A percentile compares a stretch with the other conserved stretches of the same genome.
Conservation (phyloP, 2,329 filamentous ascomycete species). For the Epichloe hybrida region DNA sequence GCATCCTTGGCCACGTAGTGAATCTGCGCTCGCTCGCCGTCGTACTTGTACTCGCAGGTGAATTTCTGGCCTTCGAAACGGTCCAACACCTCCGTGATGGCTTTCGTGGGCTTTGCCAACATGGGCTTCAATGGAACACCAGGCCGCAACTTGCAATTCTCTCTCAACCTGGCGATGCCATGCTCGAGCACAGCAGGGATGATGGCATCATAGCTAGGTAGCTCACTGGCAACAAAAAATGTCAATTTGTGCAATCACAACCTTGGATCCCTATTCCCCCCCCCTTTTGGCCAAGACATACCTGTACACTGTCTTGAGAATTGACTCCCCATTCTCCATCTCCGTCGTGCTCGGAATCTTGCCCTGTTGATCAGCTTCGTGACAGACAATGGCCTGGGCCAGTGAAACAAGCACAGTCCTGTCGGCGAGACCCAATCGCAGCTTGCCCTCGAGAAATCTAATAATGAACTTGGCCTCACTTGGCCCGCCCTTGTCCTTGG, state of each 20-base stretch:
- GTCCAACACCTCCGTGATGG: slow-evolving; percentile 93
- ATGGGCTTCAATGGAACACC: slow-evolving; percentile 95
- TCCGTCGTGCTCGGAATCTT: slow-evolving; percentile 61
- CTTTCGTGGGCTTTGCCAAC: slow-evolving; percentile 96
- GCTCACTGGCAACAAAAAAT: slow-evolving; percentile 40
- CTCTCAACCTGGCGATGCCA: slow-evolving; percentile 68
- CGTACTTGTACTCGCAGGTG: slow-evolving; percentile 98
- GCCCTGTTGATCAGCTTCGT: slow-evolving; percentile 62
- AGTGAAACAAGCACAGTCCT: slow-evolving; percentile 82
- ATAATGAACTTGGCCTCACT: slow-evolving; percentile 94
- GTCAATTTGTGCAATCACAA: neutral
- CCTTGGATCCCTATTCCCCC: neutral
- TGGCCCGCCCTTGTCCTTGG: slow-evolving; percentile 79
- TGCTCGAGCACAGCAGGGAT: slow-evolving; percentile 79
- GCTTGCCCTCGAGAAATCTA: slow-evolving; percentile 85
- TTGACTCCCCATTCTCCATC: slow-evolving; percentile 68
- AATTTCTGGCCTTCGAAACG: slow-evolving; percentile 92
- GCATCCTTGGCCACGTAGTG: slow-evolving; percentile 85
- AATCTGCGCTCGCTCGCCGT: slow-evolving; percentile 95
- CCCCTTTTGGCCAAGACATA: slow-evolving; percentile 21
- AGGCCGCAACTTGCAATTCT: slow-evolving; percentile 81
- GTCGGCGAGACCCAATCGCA: slow-evolving; percentile 82
- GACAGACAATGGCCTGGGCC: slow-evolving; percentile 73
- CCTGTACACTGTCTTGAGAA: slow-evolving; percentile 85
- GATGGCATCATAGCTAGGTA: slow-evolving; percentile 91